Evolutionary conservation across 2,329 filamentous ascomycete species (phyloP), one percentile per base, ranked within the genome.

Genomic region (Corinectria fuckeliana): DNA sequence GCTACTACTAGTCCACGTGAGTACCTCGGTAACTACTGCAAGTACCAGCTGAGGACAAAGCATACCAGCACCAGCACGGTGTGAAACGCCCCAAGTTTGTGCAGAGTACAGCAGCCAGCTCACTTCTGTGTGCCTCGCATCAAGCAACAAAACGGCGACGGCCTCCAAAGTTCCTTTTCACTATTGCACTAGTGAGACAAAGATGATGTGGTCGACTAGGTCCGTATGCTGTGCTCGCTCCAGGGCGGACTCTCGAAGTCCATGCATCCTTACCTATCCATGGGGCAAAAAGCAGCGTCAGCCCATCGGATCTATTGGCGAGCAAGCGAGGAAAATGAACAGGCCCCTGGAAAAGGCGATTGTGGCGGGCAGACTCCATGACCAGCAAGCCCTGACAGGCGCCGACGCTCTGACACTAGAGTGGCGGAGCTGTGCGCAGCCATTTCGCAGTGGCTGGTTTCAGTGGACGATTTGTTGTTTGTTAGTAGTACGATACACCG

Each of bases 361-460:
- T 7, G 11, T 8, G 26, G 26, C 8, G 26, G 26, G 11, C 26
- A 9, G 26, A 10, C 26, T n/a, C n/a, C n/a, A n/a, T n/a, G n/a
- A 10, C 26, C 3, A 10, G 8, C 8, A 28, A 14, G 53, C 47
- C 47, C 30, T 50, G 54, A 44, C 48, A 28, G 30, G 30, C 54
- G n/a, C 54, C 28, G 39, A 41, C 48, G 48, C 39, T 39, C 32
- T 57, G 54, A 30, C 38, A 13, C 26, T 39, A 41, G 55, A 16
- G 56, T 58, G 56, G 56, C 56, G 32, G 56, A 54, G 56, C 49
- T 36, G 50, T 54, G 56, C 56, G 50, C 56, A 58, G 56, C 18
- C 32, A 25, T 23, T 38, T 41, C 52, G 25, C 28, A 49, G 52
- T 41, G 52, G 52, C 18, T 38, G 34, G 52, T 55, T 55, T 55